Percentiles rank a stretch among this genome's conserved stretches.
Conservation (phyloP, 352 stramenopile species). For the Pelagophyceae sp. region DNA sequence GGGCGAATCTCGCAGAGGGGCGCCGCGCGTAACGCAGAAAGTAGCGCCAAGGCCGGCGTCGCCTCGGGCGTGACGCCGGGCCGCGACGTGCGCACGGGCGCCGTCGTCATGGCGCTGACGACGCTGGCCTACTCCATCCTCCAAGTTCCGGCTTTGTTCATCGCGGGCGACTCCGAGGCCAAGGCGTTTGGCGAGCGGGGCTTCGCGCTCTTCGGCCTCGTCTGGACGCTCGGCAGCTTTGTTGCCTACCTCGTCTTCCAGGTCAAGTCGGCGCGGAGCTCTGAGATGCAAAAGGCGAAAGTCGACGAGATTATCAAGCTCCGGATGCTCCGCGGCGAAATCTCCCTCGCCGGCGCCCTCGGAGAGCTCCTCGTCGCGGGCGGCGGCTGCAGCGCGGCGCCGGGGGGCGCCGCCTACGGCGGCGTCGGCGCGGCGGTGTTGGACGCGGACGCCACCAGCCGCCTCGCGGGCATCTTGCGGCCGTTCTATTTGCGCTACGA, state of each 20-base stretch:
- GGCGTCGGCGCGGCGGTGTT: conserved; percentile 57
- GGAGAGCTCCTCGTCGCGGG: not conserved
- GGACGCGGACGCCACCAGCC: conserved; percentile 23
- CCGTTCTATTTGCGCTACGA: conserved; percentile 87
- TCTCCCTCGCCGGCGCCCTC: not conserved
- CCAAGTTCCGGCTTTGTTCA: conserved; percentile 81
- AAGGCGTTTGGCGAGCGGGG: conserved; percentile 70
- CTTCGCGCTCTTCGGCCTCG: conserved; percentile 73
- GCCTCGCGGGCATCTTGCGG: conserved; percentile 59
- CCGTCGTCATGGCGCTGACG: conserved; percentile 77
- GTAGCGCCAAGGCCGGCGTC: too few relatives aligned
- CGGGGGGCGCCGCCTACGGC: not conserved
- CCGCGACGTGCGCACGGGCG: conserved; percentile 72
- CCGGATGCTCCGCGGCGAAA: not conserved
- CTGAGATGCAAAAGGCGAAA: conserved; percentile 59
- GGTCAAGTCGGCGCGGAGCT: conserved; percentile 47
- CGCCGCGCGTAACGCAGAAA: not conserved
- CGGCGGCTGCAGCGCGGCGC: conserved; percentile 4
- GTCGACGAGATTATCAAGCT: conserved; percentile 57
- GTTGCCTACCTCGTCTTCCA: conserved; percentile 81
- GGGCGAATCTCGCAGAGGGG: not conserved
- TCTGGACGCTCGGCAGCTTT: conserved; percentile 77
- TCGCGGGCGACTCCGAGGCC: conserved; percentile 54
- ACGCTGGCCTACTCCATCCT: conserved; percentile 96
- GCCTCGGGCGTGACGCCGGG: conserved; percentile 65